Evolutionary conservation across 345 rosid species (phyloP), one percentile per base, ranked within the genome.

Genomic region (Rhodamnia rubescens): DNA sequence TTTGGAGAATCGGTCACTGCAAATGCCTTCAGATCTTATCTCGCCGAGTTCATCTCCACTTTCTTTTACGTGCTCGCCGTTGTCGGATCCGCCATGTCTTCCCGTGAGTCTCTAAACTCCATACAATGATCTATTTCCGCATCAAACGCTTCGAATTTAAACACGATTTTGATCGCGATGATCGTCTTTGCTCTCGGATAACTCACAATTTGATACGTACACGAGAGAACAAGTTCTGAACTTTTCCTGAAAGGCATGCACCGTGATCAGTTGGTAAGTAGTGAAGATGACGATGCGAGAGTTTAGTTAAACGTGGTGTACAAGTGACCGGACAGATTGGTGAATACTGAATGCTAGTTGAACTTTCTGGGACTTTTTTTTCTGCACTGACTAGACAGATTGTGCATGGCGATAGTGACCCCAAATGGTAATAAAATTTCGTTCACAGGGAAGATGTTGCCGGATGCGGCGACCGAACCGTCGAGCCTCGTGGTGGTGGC

Each of bases 21-120:
- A 8, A 88, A 85, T 57, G 95, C 99, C 6, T 88, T 95, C 44
- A 88, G 96, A 86, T 90, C 95, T 4, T 96, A 97, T 82, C 91
- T 97, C 4, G 96, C 98, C 1, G 98, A 96, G 95, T 95, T 96
- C 85, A 93, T 96, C 90, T 95, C 99, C 53, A 94, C 99, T 47
- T 97, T 97, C 96, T 94, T 93, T 82, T 96, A 88, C 57, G 99
- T 96, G 27, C 90, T 96, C 54, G 92, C 93, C 0, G 98, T 92
- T 54, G 93, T 97, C 12, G 99, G 99, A 83, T 96, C 99, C 52
- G 81, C 94, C 90, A 94, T 96, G 97, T 88, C 98, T 85, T 91
- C 99, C 61, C 86, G 98, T 94, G 81, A 87, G 93, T 88, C 47
- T 54, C 49, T 5, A 16, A 12, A 12, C 52, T 47, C 40, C 40